Evolutionary conservation across 805 yeast genomes (phyloP).

Genomic region (Starmerella ratchasimensis): DNA sequence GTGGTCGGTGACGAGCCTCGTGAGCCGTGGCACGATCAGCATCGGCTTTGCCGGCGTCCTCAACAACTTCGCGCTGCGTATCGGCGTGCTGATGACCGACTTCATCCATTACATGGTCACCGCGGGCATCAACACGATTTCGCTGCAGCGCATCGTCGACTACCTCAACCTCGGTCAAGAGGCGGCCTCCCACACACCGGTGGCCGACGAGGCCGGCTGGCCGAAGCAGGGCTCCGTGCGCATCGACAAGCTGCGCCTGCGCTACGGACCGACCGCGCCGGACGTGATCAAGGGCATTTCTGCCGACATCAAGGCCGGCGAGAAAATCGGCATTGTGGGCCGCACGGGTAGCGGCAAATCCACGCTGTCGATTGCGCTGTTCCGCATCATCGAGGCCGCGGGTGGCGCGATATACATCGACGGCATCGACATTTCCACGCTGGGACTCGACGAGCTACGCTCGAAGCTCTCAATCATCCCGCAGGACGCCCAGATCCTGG

Average conservation of each 20-base stretch:
- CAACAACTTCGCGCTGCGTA: conserved; percentile 68
- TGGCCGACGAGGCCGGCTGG: conserved; percentile 61
- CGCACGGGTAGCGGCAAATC: conserved; percentile 96
- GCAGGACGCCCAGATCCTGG: conserved; percentile 60
- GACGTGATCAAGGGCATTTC: conserved; percentile 67
- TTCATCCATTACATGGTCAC: conserved; percentile 86
- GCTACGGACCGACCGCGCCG: conserved; percentile 65
- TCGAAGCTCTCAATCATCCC: conserved; percentile 53
- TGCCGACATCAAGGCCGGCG: conserved; percentile 54
- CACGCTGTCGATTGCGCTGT: conserved; percentile 77
- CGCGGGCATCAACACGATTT: conserved; percentile 81
- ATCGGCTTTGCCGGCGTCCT: conserved; percentile 85
- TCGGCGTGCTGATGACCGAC: conserved; percentile 76
- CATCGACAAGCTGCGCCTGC: conserved; percentile 59
- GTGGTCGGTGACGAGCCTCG: conserved; percentile 46
- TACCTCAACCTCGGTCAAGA: conserved; percentile 64
- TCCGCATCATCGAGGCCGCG: conserved; percentile 41
- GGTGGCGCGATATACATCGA: conserved; percentile 44
- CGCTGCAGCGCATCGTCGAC: conserved; percentile 85
- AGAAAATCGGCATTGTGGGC: conserved; percentile 84
- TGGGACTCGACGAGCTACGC: conserved; percentile 48
- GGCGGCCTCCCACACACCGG: conserved; percentile 58
- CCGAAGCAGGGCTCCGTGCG: conserved; percentile 55
- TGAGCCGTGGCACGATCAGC: conserved; percentile 60
- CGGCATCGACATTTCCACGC: conserved; percentile 39